Evolutionary conservation across 2,329 filamentous ascomycete genomes (phyloP).

Genomic region (Monosporascus sp.): DNA sequence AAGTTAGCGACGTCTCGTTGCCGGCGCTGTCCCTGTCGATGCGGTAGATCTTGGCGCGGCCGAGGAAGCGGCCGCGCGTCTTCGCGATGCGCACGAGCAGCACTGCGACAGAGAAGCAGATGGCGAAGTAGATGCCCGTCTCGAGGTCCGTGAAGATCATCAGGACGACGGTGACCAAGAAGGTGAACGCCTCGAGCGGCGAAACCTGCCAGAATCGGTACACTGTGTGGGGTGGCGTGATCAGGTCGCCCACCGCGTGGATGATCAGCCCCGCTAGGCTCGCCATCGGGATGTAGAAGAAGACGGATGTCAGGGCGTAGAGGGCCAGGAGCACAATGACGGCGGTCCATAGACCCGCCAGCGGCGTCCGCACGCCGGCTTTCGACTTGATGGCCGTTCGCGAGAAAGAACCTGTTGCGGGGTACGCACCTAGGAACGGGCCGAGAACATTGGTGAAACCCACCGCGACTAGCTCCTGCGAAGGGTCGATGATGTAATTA

Average conservation of each 20-base stretch:
- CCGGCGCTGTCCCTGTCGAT: conserved; percentile 8
- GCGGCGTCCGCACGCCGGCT: conserved; percentile 79
- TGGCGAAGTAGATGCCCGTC: conserved; percentile 79
- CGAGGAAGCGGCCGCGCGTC: conserved; percentile 72
- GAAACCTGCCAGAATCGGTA: conserved; percentile 88
- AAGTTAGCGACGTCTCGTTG: conserved; percentile 11
- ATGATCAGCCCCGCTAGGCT: conserved; percentile 80
- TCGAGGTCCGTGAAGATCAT: conserved; percentile 80
- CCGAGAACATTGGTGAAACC: conserved; percentile 71
- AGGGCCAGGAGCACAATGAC: conserved; percentile 77
- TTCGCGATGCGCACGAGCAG: conserved; percentile 75
- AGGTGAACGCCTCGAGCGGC: conserved; percentile 76
- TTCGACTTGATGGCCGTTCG: conserved; percentile 93
- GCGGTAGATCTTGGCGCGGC: conserved; percentile 67
- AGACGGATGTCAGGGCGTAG: conserved; percentile 76
- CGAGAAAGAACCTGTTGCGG: conserved; percentile 85
- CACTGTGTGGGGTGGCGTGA: conserved; percentile 75
- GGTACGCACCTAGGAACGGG: conserved; percentile 77
- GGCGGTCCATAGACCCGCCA: conserved; percentile 81
- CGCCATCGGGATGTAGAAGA: conserved; percentile 82
- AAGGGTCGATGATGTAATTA: conserved; percentile 74
- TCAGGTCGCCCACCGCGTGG: conserved; percentile 80
- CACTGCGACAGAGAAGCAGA: conserved; percentile 63
- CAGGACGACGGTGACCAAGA: conserved; percentile 78
- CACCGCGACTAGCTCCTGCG: conserved; percentile 74